Base-by-base conservation (phyloP, 2,329 filamentous ascomycete genomes). In the Ilyonectria robusta region DNA sequence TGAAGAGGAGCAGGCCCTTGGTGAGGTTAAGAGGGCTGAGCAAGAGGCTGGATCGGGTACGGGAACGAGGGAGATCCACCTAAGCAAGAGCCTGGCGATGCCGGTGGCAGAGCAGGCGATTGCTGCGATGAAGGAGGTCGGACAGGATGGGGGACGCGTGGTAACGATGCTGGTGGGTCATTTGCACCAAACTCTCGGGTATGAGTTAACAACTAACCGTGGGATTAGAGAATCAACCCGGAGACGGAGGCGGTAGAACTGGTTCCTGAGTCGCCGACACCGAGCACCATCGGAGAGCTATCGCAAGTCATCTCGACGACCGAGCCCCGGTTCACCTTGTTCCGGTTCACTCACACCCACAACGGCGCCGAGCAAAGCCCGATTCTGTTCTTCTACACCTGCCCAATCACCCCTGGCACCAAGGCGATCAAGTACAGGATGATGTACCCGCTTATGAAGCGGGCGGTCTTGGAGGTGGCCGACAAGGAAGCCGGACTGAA, bases 371-470 rank as follows among this genome's bases (percentile, higher is more conserved):
- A 86, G 66, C 82, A 84, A 59, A 86, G 84, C 62, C 89, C 91
- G 3, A 83, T 95, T 54, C 84, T 95, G 6, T 96, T 96, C 83
- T 90, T 96, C 78, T 95, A 94, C 82, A 95, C 93, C 6, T 94
- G 93, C 79, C 94, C 94, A 1, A 83, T 87, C 8, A 86, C 91
- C 5, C 82, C 88, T 0, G 87, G 84, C 31, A 89, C 86, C 59
- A 93, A 91, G 81, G 84, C 88, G 59, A 93, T 96, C 83, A 95
- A 94, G 83, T 92, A 93, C 81, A 87, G 93, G 70, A 97, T 97
- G 94, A 81, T 96, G 76, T 96, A 96, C 78, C 93, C 93, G 37
- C 83, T 91, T 29, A 91, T 91, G 84, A 91, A 91, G 81, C 84
- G 88, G 11, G 87, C 89, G 26, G 92, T 93, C 3, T 83, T 94